Base-by-base conservation (phyloP, 2,329 filamentous ascomycete species). In the Pyrenophora tritici-repentis region DNA sequence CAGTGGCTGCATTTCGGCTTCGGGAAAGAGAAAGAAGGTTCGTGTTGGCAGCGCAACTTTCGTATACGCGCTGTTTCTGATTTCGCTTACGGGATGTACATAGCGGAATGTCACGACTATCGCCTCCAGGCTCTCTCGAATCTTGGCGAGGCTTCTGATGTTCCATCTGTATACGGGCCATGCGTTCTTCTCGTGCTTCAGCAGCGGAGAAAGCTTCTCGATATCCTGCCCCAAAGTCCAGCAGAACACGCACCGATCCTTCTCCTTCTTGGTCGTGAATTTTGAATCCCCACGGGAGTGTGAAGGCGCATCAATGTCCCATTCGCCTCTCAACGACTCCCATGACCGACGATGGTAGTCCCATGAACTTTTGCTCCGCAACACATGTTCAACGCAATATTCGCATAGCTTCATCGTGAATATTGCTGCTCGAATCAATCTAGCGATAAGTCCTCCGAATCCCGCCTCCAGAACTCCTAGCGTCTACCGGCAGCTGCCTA, bases 151-250 rank as follows among this genome's bases (percentile, higher is more conserved):
- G 31, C 50, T 59, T 3, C 61, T 49, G 29, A 63, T 51, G 22
- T 42, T 63, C 63, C 63, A 66, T 39, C 58, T 53, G 47, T 59
- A 59, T 6, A 61, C 33, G 1, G 62, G 57, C 48, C 51, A 53
- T 16, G 36, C 31, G 1, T 16, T 43, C 47, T 34, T 51, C 38
- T 14, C 39, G 42, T 8, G 34, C 40, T 34, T 55, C 32, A 60
- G 40, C 24, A 42, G 36, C 13, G 50, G 54, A 26, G 51, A 54
- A 18, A 56, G 17, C 5, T 26, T 37, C 16, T 46, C 52, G 18
- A 57, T 45, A 34, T 63, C 59, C 22, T 55, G 13, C 3, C 39
- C 42, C 3, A 62, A 43, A 3, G 52, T 50, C 9, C 31, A 53
- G 34, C 61, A 63, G 26, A 62, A 63, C 9, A 60, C 16, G 33